phyloP scores from a whole-genome alignment of 805 yeast genomes.

The Wickerhamomyces tratensis region DNA sequence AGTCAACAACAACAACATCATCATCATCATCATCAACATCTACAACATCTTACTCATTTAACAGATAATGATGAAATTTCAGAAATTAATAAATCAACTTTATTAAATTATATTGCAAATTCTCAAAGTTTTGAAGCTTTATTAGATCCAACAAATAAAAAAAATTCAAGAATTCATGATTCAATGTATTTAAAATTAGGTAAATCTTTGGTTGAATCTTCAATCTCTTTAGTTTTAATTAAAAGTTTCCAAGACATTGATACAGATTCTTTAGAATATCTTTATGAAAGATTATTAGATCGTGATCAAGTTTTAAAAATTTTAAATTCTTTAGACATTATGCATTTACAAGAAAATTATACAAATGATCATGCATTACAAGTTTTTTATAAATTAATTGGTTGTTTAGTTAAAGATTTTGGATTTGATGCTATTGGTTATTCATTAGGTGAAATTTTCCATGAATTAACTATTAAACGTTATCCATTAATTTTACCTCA shows the following conservation, averaged over 20 bases:
- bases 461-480: conserved; percentile 47
- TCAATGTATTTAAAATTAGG: conserved; percentile 53
- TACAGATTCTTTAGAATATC: conserved; percentile 43
- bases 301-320: conserved; percentile 7
- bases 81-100: conserved; percentile 21
- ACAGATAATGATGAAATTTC: conserved; percentile 8
- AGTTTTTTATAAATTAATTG: conserved; percentile 49
- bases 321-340: conserved; percentile 31
- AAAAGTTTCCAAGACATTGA: conserved; percentile 46
- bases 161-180: conserved; percentile 15
- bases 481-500: conserved; percentile 55
- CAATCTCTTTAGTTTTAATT: conserved; percentile 55
- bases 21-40: background rate
- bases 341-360: background rate
- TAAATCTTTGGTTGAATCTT: conserved; percentile 38
- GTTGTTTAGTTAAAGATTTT: conserved; percentile 68
- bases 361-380: conserved; percentile 32
- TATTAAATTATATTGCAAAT: conserved; percentile 41
- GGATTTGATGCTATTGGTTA: conserved; percentile 66
- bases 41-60: background rate
- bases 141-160: conserved; percentile 7
- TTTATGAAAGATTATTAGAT: conserved; percentile 31
- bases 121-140: conserved; percentile 55
- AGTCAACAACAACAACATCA: conserved; percentile 2
- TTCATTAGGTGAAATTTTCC: conserved; percentile 60